These are phyloP conservation scores for Morella rubra DNA, from an alignment of 306 rosid species.

Conservation along the genomic window DNA sequence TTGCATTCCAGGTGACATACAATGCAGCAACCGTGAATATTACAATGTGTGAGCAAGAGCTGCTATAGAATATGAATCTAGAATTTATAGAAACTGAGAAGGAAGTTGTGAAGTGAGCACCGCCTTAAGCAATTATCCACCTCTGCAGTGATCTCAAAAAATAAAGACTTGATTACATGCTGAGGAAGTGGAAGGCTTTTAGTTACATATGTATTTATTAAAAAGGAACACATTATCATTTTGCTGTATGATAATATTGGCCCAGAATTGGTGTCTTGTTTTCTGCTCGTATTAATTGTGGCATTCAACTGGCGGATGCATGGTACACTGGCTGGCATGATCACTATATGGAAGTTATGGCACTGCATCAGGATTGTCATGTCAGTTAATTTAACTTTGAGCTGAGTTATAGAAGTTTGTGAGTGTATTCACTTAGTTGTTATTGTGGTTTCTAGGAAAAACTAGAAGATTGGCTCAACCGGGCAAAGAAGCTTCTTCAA, in stretches of 20 bases:
- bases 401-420: slow-evolving; percentile 6
- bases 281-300: not conserved
- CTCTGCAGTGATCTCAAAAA: not conserved
- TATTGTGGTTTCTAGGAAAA: slow-evolving; percentile 64
- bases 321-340: not conserved
- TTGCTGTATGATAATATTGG: not conserved
- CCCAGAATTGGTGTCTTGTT: not conserved
- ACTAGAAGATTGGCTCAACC: slow-evolving; percentile 82
- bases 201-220: not conserved
- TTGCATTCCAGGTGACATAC: not conserved
- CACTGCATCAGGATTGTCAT: not conserved
- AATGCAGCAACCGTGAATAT: not conserved
- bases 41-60: not conserved
- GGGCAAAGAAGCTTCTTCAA: slow-evolving; percentile 52
- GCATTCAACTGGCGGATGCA: not conserved
- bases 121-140: not conserved
- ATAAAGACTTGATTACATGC: not conserved
- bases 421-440: slow-evolving; percentile 16
- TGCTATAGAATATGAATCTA: not conserved
- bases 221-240: not conserved
- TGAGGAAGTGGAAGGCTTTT: not conserved
- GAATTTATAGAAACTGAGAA: no score
- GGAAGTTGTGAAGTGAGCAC: not conserved
- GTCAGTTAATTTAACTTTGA: not conserved
- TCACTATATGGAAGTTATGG: not conserved